Percentiles rank a stretch among this genome's conserved stretches.
Conservation (phyloP, 2,329 filamentous ascomycete species). For the Ceratocystis destructans region DNA sequence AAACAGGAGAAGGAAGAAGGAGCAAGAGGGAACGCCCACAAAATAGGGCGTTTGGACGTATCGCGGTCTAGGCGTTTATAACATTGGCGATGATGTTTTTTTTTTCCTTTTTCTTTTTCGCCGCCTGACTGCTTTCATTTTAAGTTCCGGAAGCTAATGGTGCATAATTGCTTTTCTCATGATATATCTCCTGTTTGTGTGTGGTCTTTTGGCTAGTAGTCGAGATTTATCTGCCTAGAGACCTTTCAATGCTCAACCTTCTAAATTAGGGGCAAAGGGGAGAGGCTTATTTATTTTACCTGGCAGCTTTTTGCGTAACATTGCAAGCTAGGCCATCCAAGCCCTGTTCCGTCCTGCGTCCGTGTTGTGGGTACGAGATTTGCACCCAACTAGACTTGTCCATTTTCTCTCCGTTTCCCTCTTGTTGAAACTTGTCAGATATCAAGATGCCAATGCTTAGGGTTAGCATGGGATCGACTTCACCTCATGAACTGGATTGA, state of each 20-base stretch:
- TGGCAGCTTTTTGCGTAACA: slow-evolving; percentile 8
- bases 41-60: slow-evolving; percentile 1
- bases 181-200: background rate
- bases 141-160: background rate
- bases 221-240: background rate
- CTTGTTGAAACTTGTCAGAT: background rate
- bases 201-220: background rate
- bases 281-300: too few species aligned
- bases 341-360: too few species aligned
- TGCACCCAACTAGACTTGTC: background rate
- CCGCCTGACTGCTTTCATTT: background rate
- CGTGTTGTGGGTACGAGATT: background rate
- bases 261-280: background rate
- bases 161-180: background rate
- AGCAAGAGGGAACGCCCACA: background rate
- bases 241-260: background rate
- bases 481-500: background rate
- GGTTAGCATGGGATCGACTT: background rate
- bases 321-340: background rate
- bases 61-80: background rate
- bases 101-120: background rate
- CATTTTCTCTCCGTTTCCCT: background rate
- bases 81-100: background rate
- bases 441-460: background rate
- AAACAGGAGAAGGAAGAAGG: background rate